phyloP scores from a whole-genome alignment of 805 yeast species.

The Blastobotrys muscicola region DNA sequence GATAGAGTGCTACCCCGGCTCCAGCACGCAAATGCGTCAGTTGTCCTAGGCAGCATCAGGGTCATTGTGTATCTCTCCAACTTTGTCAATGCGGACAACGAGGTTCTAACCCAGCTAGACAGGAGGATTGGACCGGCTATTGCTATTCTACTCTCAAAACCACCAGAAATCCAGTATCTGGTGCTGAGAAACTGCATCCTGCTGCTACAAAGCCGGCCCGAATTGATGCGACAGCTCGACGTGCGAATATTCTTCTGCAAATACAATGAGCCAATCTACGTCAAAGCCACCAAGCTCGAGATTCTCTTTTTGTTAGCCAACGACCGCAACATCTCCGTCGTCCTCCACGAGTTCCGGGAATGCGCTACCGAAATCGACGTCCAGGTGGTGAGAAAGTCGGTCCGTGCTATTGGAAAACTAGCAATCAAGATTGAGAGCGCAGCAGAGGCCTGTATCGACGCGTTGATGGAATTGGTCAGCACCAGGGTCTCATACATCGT shows the following conservation, averaged over 20 bases:
- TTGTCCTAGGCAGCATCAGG: constrained; percentile 67
- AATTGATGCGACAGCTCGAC: constrained; percentile 46
- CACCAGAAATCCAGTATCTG: constrained; percentile 75
- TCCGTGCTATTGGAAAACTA: constrained; percentile 81
- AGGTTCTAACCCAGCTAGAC: constrained; percentile 45
- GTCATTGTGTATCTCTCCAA: constrained; percentile 63
- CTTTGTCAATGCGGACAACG: constrained; percentile 50
- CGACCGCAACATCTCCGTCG: constrained; percentile 46
- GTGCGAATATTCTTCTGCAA: constrained; percentile 76
- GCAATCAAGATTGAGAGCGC: constrained; percentile 65
- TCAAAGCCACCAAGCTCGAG: constrained; percentile 84
- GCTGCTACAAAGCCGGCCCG: constrained; percentile 55
- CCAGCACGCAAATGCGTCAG: constrained; percentile 73
- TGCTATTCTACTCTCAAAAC: constrained; percentile 59
- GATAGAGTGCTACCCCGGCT: constrained; percentile 60
- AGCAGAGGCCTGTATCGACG: constrained; percentile 54
- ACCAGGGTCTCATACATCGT: constrained; percentile 64
- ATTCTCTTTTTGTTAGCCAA: constrained; percentile 73
- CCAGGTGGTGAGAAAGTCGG: constrained; percentile 78
- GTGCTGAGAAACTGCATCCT: constrained; percentile 73
- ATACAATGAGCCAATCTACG: constrained; percentile 76
- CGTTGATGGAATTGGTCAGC: constrained; percentile 47
- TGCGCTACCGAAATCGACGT: constrained; percentile 83
- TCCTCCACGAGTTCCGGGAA: constrained; percentile 68
- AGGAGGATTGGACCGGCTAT: constrained; percentile 59